Evolutionary conservation across 805 yeast species (phyloP), one percentile per base, ranked within the genome.

Genomic region (Cyberlindnera veronae): DNA sequence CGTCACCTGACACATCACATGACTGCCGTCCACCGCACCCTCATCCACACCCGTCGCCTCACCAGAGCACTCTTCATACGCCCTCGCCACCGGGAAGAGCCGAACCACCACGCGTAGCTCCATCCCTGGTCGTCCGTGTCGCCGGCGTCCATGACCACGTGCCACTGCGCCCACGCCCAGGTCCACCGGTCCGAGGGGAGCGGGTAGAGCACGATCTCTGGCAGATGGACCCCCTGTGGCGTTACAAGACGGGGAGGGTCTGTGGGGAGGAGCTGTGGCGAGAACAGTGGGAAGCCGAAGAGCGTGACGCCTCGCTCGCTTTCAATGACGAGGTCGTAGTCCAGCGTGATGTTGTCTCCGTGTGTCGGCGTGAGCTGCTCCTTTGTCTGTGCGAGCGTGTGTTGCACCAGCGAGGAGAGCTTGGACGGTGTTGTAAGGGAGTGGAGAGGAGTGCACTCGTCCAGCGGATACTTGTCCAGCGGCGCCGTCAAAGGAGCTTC

Each of bases 111-210:
- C 42, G 84, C 69, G 54, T 85, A 86, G 23, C 71, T 57, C 95
- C 95, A 85, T n/a, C 95, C 95, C 53, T 81, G 84, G 51, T 84
- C 90, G 58, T 85, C 95, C 16, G 77, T 83, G 53, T 84, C 88
- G 29, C 64, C 62, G 5, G 63, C 59, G 30, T 42, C 39, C 91
- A 86, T 81, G 43, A 81, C 69, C 3, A 83, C 81, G 51, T 78
- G 81, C 95, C 95, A 85, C 39, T 69, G 66, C 12, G 68, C 68
- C 88, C 89, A 82, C 9, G 56, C 56, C 89, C 89, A 82, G 39
- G 59, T 54, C 89, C 88, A 82, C 31, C 68, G 60, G 17, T 74
- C 64, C 46, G 76, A 82, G 2, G 85, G 85, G 12, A 77, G 55
- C 13, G 68, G 62, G 39, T 58, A 64, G 6, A 51, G 38, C 12